A percentile compares a stretch with the other conserved stretches of the same genome.
phyloP scores from a whole-genome alignment of 495 filamentous ascomycete species.

The Aspergillus bridgeri region DNA sequence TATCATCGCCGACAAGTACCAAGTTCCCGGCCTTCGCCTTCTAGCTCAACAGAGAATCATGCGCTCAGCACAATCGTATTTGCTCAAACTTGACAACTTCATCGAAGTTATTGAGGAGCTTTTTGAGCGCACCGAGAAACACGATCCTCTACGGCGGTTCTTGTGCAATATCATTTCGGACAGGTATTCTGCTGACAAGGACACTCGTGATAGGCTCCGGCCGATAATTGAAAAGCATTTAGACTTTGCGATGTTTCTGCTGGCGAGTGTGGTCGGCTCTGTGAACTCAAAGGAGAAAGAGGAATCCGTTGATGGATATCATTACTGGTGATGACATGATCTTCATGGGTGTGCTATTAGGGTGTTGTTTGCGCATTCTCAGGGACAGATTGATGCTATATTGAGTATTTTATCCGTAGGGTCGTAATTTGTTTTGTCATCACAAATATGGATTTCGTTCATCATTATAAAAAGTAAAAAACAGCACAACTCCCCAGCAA shows the following conservation, averaged over 20 bases:
- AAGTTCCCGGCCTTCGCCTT: background rate
- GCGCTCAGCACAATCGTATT: background rate
- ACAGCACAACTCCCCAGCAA: too few relatives aligned
- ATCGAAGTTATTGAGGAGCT: background rate
- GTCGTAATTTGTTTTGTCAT: too few relatives aligned
- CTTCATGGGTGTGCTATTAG: too few relatives aligned
- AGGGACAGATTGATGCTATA: too few relatives aligned
- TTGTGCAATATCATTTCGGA: background rate
- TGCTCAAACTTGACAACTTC: background rate
- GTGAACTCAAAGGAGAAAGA: too few relatives aligned
- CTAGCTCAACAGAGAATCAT: background rate
- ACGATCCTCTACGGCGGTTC: background rate
- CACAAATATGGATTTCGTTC: too few relatives aligned
- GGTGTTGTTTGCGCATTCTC: too few relatives aligned
- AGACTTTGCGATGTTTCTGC: background rate
- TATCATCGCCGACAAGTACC: background rate
- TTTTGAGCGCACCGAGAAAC: background rate
- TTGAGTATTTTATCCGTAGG: too few relatives aligned
- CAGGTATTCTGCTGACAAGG: background rate
- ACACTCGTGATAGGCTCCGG: background rate
- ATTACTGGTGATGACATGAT: too few relatives aligned
- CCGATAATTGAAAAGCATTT: background rate
- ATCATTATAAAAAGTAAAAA: too few relatives aligned
- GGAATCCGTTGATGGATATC: too few relatives aligned
- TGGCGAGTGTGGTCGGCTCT: background rate